Evolutionary conservation across 768 basidiomycete species (phyloP).

Genomic region (Amanita rimosa): DNA sequence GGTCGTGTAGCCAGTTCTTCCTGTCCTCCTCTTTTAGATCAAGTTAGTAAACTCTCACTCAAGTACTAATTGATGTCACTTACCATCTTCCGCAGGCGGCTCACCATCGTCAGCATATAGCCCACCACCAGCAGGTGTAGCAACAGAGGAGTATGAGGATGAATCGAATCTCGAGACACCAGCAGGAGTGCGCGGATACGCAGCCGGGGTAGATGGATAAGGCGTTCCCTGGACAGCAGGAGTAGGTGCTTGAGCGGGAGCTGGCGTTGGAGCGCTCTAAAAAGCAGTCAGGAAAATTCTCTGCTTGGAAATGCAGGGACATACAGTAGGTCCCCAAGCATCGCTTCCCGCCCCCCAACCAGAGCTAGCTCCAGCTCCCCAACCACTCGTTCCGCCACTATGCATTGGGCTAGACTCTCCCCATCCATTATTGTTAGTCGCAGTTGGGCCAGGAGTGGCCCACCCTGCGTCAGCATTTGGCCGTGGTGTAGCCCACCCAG

Average conservation of each 20-base stretch:
- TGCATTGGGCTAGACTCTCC: conserved; percentile 38
- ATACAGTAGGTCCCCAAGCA: conserved; percentile 18
- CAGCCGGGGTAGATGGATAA: conserved; percentile 26
- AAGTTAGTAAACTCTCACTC: conserved; percentile 3
- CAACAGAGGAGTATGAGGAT: conserved; percentile 19
- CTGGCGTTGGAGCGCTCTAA: conserved; percentile 43
- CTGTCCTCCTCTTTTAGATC: conserved; percentile 17
- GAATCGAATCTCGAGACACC: conserved; percentile 11
- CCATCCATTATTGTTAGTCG: conserved; percentile 15
- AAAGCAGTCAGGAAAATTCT: conserved; percentile 1
- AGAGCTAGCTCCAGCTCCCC: conserved; percentile 14
- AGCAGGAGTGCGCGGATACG: conserved; percentile 19
- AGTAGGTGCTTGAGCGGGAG: conserved; percentile 33
- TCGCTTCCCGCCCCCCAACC: conserved; percentile 19
- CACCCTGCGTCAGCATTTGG: conserved; percentile 2
- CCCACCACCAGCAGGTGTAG: conserved; percentile 20
- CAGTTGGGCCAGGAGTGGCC: conserved; percentile 4
- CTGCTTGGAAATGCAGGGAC: conserved; percentile 11
- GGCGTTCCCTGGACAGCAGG: conserved; percentile 17
- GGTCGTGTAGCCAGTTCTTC: conserved; percentile 31
- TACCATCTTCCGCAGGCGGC: not conserved
- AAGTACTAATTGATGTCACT: not conserved
- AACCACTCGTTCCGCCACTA: conserved; percentile 15
- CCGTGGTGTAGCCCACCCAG: conserved; percentile 14
- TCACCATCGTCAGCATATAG: conserved; percentile 1